Conservation (phyloP, 2,329 filamentous ascomycete genomes). For the Monilinia fructigena region DNA sequence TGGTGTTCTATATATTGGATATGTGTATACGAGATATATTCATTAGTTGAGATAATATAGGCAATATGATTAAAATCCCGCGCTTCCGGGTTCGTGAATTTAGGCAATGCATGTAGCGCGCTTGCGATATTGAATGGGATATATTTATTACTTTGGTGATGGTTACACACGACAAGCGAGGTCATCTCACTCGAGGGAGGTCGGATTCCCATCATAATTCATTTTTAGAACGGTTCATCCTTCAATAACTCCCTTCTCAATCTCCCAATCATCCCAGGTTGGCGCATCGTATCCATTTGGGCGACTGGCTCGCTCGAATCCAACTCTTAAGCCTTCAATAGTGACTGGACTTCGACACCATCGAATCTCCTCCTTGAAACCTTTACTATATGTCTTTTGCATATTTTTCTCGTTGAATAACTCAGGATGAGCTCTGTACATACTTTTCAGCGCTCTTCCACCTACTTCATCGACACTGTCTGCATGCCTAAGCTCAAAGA, state of each 20-base stretch:
- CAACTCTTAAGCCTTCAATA: constrained; percentile 37
- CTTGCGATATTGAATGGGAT: constrained; percentile 16
- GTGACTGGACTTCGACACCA: constrained; percentile 37
- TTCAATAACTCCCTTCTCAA: constrained; percentile 32
- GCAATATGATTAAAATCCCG: constrained; percentile 20
- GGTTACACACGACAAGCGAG: constrained; percentile 18
- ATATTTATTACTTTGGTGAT: not conserved
- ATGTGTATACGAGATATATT: not conserved
- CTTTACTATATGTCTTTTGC: constrained; percentile 36
- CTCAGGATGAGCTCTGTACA: constrained; percentile 36
- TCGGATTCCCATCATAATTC: not conserved
- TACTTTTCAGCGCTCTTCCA: constrained; percentile 35
- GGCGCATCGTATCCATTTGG: constrained; percentile 53
- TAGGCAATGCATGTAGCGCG: constrained; percentile 20
- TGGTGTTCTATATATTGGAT: not conserved
- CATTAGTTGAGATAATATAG: not conserved
- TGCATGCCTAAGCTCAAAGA: constrained; percentile 36
- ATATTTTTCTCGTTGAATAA: constrained; percentile 38
- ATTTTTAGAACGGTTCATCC: constrained; percentile 23
- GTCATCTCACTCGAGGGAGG: not conserved
- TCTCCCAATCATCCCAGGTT: constrained; percentile 44
- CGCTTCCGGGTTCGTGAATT: constrained; percentile 16
- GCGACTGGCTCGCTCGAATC: constrained; percentile 40
- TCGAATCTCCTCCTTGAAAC: constrained; percentile 37
- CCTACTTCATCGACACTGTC: constrained; percentile 40